Conservation (phyloP, 2,329 filamentous ascomycete genomes). For the Chaetomium strumarium region DNA sequence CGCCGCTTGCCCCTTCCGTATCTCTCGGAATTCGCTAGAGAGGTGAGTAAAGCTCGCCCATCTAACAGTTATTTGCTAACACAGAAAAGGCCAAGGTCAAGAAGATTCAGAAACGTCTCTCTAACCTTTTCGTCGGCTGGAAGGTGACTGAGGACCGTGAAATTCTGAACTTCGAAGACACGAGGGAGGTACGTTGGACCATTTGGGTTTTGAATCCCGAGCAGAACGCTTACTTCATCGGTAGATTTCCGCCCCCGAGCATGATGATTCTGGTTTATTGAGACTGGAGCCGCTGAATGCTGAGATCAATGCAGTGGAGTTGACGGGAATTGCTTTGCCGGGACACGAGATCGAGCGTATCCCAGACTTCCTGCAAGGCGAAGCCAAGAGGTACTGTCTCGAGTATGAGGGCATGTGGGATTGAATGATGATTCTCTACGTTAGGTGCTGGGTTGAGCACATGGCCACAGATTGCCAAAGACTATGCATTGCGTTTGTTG, state of each 20-base stretch:
- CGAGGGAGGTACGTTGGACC: neutral
- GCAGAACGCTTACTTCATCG: neutral
- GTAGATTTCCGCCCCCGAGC: conserved; percentile 12
- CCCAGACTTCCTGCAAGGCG: neutral
- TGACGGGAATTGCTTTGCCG: conserved; percentile 9
- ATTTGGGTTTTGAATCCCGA: neutral
- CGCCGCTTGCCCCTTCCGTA: neutral
- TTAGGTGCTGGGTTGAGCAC: too few relatives aligned
- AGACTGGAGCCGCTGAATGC: conserved; percentile 10
- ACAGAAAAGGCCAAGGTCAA: neutral
- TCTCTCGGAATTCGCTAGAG: conserved; percentile 2
- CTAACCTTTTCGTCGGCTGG: conserved; percentile 3
- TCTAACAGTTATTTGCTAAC: neutral
- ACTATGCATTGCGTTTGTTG: too few relatives aligned
- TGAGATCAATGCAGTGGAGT: conserved; percentile 5
- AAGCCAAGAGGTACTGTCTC: neutral
- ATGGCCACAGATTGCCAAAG: too few relatives aligned
- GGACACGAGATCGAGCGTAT: neutral
- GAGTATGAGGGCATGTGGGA: conserved; percentile 4
- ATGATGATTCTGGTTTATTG: conserved; percentile 1
- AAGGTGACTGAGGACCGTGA: neutral
- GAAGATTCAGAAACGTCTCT: conserved; percentile 4
- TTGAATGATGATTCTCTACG: too few relatives aligned
- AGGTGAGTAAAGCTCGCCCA: neutral
- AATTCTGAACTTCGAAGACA: conserved; percentile 5